These are phyloP conservation scores for Eurotiales sp. DNA, from an alignment of 2,329 filamentous ascomycete genomes.

Conservation along the genomic window DNA sequence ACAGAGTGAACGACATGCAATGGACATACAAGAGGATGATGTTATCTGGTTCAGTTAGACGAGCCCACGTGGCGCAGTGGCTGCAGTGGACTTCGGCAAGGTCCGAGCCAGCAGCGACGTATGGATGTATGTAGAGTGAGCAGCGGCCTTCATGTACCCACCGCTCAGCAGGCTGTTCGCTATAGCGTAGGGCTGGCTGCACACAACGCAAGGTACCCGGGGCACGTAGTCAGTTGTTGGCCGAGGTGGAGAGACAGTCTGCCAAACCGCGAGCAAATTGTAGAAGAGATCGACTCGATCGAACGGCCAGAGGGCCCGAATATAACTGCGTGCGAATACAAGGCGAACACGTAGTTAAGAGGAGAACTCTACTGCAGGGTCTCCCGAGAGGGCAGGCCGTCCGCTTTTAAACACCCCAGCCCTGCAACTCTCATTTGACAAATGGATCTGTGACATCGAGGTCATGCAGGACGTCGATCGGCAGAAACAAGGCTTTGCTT, in stretches of 20 bases:
- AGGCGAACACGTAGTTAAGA: slow-evolving; percentile 17
- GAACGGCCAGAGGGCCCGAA: slow-evolving; percentile 10
- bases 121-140: not conserved
- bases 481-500: slow-evolving; percentile 32
- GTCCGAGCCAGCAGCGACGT: not conserved
- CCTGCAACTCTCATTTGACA: slow-evolving; percentile 43
- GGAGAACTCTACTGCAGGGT: slow-evolving; percentile 17
- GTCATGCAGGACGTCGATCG: slow-evolving; percentile 46
- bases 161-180: no score
- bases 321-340: slow-evolving; percentile 17
- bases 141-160: slow-evolving; percentile 1
- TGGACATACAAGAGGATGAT: not conserved
- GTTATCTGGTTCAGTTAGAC: not conserved
- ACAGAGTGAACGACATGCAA: not conserved
- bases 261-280: not conserved
- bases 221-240: not conserved
- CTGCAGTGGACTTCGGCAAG: slow-evolving; percentile 1
- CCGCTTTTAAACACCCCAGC: slow-evolving; percentile 15
- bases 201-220: slow-evolving; percentile 13
- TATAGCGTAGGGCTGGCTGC: slow-evolving; percentile 10
- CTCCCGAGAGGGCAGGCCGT: slow-evolving; percentile 14
- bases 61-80: slow-evolving; percentile 9
- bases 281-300: slow-evolving; percentile 6
- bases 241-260: not conserved
- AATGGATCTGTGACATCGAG: slow-evolving; percentile 31